These are phyloP conservation scores for Eragrostis curvula DNA, from an alignment of 176 grass and related monocot genomes.

Conservation along the genomic window DNA sequence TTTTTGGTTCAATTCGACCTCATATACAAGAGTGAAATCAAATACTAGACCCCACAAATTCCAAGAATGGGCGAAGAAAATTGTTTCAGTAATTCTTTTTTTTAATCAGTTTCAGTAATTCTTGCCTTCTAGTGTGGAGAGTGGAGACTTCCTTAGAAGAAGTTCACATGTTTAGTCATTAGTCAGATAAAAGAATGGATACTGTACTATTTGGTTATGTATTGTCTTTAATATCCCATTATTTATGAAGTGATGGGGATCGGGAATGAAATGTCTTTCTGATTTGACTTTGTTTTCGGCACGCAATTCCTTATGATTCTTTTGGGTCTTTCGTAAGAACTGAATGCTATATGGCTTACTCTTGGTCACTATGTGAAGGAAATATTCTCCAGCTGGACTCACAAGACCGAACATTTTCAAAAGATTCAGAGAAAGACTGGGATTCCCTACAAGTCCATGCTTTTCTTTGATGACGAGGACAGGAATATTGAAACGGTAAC, in stretches of 20 bases:
- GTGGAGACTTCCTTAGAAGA: neutral
- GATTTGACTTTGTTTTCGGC: neutral
- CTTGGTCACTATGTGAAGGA: constrained; percentile 52
- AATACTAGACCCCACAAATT: neutral
- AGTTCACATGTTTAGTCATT: neutral
- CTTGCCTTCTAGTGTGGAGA: neutral
- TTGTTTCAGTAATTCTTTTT: neutral
- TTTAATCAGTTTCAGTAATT: too few relatives aligned
- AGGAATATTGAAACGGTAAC: constrained; percentile 76
- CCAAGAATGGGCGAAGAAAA: neutral
- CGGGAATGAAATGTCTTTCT: neutral
- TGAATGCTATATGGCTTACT: neutral
- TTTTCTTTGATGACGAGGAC: constrained; percentile 90
- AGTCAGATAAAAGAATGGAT: neutral
- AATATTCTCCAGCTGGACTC: constrained; percentile 92
- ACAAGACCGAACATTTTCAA: constrained; percentile 93
- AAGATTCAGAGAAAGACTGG: constrained; percentile 77
- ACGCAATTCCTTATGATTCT: neutral
- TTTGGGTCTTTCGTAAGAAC: neutral
- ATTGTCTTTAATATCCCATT: neutral
- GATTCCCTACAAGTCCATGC: constrained; percentile 76
- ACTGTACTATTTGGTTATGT: neutral
- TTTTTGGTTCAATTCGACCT: neutral
- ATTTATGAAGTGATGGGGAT: neutral
- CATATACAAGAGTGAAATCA: neutral